Conservation (phyloP, 179 eudicot genomes). For the Beta lomatogona region DNA sequence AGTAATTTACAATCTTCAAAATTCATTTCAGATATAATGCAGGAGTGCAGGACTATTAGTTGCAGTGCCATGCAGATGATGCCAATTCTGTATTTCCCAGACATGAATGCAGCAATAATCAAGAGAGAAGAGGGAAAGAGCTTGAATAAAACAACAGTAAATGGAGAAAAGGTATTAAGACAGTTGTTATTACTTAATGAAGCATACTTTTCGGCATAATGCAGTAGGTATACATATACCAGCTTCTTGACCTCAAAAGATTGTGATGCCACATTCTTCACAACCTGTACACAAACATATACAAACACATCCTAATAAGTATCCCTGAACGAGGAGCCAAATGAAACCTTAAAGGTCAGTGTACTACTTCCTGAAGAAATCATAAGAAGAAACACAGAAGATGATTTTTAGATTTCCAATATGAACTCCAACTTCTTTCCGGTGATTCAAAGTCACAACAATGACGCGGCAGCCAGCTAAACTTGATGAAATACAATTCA, state of each 20-base stretch:
- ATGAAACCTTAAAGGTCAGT: not conserved
- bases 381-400: not conserved
- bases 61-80: not conserved
- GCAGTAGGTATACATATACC: conserved; percentile 89
- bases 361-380: not conserved
- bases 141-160: not conserved
- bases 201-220: conserved; percentile 96
- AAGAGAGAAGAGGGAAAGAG: not conserved
- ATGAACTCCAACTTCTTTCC: not conserved
- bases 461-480: not conserved
- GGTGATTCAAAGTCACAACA: not conserved
- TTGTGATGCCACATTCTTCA: conserved; percentile 95
- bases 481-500: not conserved
- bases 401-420: not conserved
- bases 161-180: conserved; percentile 1
- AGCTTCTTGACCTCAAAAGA: conserved; percentile 98
- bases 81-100: not conserved
- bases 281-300: conserved; percentile 59
- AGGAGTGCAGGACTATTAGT: not conserved
- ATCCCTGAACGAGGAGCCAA: not conserved
- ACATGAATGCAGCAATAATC: not conserved
- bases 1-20: not conserved
- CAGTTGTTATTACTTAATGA: conserved; percentile 6
- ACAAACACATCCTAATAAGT: conserved; percentile 14
- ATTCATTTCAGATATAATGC: not conserved